Base-by-base conservation (phyloP, 2,329 filamentous ascomycete species). In the Aspergillus sp. region DNA sequence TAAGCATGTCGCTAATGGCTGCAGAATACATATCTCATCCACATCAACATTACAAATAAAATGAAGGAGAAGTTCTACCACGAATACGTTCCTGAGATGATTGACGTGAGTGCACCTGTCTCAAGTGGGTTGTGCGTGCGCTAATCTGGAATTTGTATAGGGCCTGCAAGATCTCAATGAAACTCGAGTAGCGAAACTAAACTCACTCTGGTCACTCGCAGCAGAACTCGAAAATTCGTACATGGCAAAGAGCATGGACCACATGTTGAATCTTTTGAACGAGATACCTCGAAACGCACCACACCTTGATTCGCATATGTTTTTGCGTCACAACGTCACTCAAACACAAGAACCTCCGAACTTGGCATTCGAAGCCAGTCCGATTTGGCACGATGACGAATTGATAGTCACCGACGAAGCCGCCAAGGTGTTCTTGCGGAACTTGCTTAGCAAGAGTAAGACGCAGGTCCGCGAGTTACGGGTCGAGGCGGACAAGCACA, bases 11-110 rank as follows among this genome's bases (percentile, higher is more conserved):
- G 46, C 69, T 65, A 41, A 62, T 41, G 5, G 5, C n/a, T 15
- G 12, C 56, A 82, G 76, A 98, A 98, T 67, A 90, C 87, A n/a
- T 98, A 98, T 64, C 74, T 98, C 52, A 95, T 98, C 61, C 81
- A 83, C 52, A 95, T 98, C 73, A 95, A 95, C 64, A 88, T 97
- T 49, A 94, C 90, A 30, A 98, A 98, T 71, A 95, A 93, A 73
- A 85, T 95, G 63, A 98, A 97, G 74, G 90, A 96, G 65, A 88
- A 85, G 64, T 97, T 97, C 74, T 98, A 95, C 64, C 86, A 97
- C 65, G 90, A 96, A 68, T 97, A 97, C 67, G 79, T 98, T 17
- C 93, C 93, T 7, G 93, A 97, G 64, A 73, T 97, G 49, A 79
- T 98, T 64, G 88, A 97, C 71, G 90, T 90, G 70, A 70, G 75